Percentiles rank a stretch among this genome's conserved stretches.
These are phyloP conservation scores for Euphorbia corollata DNA, from an alignment of 441 rosid genomes.

Conservation along the genomic window DNA sequence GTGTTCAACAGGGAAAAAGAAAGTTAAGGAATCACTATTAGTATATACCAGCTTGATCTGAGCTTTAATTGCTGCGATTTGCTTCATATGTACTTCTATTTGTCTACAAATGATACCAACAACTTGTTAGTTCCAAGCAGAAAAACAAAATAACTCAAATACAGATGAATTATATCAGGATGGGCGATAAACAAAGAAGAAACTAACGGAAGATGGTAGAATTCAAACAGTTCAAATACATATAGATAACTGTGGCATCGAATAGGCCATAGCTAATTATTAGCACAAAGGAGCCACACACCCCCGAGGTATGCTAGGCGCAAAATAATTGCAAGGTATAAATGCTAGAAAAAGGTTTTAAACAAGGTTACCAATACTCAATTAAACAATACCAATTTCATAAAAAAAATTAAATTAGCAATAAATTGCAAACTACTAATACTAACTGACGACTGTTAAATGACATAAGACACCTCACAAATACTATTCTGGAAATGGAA, in stretches of 20 bases:
- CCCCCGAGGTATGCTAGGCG: too few species aligned
- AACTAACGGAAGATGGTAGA: background rate
- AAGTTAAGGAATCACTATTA: background rate
- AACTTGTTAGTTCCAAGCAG: background rate
- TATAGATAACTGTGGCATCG: background rate
- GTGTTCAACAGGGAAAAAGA: background rate
- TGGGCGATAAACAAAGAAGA: background rate
- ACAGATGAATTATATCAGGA: background rate
- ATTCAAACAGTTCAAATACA: background rate
- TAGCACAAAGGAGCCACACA: too few species aligned
- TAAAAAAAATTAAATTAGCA: too few species aligned
- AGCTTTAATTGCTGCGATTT: slow-evolving; percentile 60
- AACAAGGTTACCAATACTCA: too few species aligned
- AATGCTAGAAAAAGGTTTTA: too few species aligned
- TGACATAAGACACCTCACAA: too few species aligned
- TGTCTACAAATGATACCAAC: slow-evolving; percentile 37
- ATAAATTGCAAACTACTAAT: too few species aligned
- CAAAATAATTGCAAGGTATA: too few species aligned
- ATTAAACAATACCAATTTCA: too few species aligned
- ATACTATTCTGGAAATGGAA: too few species aligned
- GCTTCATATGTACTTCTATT: slow-evolving; percentile 48
- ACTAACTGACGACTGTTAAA: too few species aligned
- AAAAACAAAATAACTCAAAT: background rate
- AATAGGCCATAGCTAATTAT: background rate
- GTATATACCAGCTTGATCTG: slow-evolving; percentile 62